phyloP scores from a whole-genome alignment of 768 basidiomycete species.

The Tylopilus sp. region DNA sequence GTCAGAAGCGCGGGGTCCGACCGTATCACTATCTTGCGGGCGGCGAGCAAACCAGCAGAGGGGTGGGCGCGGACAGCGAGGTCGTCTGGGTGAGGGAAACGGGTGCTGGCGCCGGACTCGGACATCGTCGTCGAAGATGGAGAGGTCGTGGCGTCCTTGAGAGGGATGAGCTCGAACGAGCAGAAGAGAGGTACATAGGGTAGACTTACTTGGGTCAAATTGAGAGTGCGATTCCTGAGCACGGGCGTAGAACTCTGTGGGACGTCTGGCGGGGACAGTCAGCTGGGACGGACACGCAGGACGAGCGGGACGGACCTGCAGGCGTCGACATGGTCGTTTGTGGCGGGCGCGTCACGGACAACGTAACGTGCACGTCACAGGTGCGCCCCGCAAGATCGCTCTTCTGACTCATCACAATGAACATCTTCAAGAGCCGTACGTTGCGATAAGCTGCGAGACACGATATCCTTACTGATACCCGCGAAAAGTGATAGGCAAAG shows the following conservation, averaged over 20 bases:
- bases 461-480: conserved; percentile 19
- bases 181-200: not conserved
- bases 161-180: not conserved
- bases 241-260: conserved; percentile 11
- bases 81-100: conserved; percentile 19
- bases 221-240: conserved; percentile 11
- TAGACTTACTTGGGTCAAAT: conserved; percentile 14
- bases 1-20: conserved; percentile 65
- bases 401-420: conserved; percentile 51
- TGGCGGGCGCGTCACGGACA: conserved; percentile 19
- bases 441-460: conserved; percentile 16
- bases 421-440: conserved; percentile 81
- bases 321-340: conserved; percentile 7
- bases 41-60: conserved; percentile 23
- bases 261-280: conserved; percentile 1
- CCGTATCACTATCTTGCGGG: conserved; percentile 47
- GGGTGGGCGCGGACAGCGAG: conserved; percentile 16
- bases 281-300: not conserved
- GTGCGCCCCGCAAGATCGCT: conserved; percentile 11
- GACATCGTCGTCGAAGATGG: conserved; percentile 34
- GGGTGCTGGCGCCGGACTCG: conserved; percentile 23
- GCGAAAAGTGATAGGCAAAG: conserved; percentile 76
- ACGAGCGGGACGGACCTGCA: conserved; percentile 7
- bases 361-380: conserved; percentile 29
- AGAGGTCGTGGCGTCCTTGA: conserved; percentile 17